Percentiles rank a stretch among this genome's conserved stretches.
These are phyloP conservation scores for Trichosporon sp. DNA, from an alignment of 1,284 basidiomycete genomes.

Conservation along the genomic window DNA sequence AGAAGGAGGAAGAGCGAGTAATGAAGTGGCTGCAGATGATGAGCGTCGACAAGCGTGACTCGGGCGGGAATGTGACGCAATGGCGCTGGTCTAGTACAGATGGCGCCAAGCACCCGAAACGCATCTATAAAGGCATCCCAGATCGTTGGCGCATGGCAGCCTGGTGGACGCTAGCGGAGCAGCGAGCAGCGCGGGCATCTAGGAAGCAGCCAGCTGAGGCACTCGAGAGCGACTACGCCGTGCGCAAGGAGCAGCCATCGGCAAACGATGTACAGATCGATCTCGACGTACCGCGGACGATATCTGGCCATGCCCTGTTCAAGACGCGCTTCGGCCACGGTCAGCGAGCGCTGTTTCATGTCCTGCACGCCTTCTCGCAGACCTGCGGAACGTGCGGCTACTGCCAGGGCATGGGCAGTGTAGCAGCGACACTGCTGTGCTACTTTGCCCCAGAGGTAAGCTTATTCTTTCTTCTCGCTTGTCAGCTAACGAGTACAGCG, in stretches of 20 bases:
- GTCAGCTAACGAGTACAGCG: slow-evolving; percentile 48
- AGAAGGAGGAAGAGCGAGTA: slow-evolving; percentile 66
- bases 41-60: slow-evolving; percentile 57
- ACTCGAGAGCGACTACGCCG: slow-evolving; percentile 54
- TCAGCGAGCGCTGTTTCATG: slow-evolving; percentile 89
- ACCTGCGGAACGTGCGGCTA: slow-evolving; percentile 85
- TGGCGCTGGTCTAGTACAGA: slow-evolving; percentile 63
- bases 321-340: slow-evolving; percentile 92
- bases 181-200: slow-evolving; percentile 28
- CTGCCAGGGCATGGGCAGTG: slow-evolving; percentile 98
- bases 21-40: slow-evolving; percentile 88
- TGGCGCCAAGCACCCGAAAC: slow-evolving; percentile 55
- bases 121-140: slow-evolving; percentile 88
- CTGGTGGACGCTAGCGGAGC: slow-evolving; percentile 69
- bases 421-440: slow-evolving; percentile 88
- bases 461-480: neutral
- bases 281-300: slow-evolving; percentile 93
- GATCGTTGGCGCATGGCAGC: slow-evolving; percentile 91
- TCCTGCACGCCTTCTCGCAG: slow-evolving; percentile 85
- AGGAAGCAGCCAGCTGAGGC: slow-evolving; percentile 19
- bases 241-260: slow-evolving; percentile 67
- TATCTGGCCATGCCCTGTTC: slow-evolving; percentile 90
- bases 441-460: slow-evolving; percentile 77
- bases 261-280: slow-evolving; percentile 96
- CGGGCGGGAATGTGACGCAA: slow-evolving; percentile 66